A percentile compares a stretch with the other conserved stretches of the same genome.
These are phyloP conservation scores for Hygrophila difformis DNA, from an alignment of 257 asterid genomes.

Conservation along the genomic window DNA sequence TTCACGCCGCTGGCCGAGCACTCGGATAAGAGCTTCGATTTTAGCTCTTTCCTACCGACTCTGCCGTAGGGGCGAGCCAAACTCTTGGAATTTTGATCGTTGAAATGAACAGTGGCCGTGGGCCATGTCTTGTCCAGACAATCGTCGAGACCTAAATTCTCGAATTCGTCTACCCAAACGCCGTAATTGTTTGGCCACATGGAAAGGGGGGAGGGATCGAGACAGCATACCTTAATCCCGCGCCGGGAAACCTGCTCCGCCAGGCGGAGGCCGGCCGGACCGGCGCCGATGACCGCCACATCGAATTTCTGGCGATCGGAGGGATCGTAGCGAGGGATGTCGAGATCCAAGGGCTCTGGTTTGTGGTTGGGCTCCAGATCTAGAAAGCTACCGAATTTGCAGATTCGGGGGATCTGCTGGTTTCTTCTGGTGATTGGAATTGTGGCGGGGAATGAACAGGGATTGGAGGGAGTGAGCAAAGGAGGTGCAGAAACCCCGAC, in stretches of 20 bases:
- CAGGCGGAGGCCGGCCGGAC: slow-evolving; percentile 87
- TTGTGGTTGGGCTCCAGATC: slow-evolving; percentile 61
- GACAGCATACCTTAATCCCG: slow-evolving; percentile 74
- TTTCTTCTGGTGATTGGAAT: slow-evolving; percentile 13
- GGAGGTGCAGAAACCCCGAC: slow-evolving; percentile 32
- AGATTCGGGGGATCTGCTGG: slow-evolving; percentile 22
- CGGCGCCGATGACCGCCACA: slow-evolving; percentile 75
- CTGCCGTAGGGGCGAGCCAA: slow-evolving; percentile 74
- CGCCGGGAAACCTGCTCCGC: slow-evolving; percentile 62
- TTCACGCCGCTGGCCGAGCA: slow-evolving; percentile 52
- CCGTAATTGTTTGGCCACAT: slow-evolving; percentile 93
- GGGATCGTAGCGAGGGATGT: slow-evolving; percentile 50
- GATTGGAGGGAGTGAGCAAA: slow-evolving; percentile 23
- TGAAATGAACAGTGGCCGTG: slow-evolving; percentile 39
- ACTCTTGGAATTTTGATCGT: slow-evolving; percentile 56
- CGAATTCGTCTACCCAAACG: slow-evolving; percentile 89
- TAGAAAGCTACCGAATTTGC: slow-evolving; percentile 43
- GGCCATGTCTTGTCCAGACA: slow-evolving; percentile 81
- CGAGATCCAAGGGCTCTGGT: slow-evolving; percentile 40
- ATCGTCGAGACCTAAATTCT: slow-evolving; percentile 52
- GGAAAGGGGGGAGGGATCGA: slow-evolving; percentile 88
- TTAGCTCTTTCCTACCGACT: slow-evolving; percentile 50
- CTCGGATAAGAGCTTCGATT: slow-evolving; percentile 44
- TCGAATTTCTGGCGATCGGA: slow-evolving; percentile 49
- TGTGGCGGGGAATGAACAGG: slow-evolving; percentile 19